These are phyloP conservation scores for Fraxinus anomala DNA, from an alignment of 257 asterid species.

Conservation along the genomic window DNA sequence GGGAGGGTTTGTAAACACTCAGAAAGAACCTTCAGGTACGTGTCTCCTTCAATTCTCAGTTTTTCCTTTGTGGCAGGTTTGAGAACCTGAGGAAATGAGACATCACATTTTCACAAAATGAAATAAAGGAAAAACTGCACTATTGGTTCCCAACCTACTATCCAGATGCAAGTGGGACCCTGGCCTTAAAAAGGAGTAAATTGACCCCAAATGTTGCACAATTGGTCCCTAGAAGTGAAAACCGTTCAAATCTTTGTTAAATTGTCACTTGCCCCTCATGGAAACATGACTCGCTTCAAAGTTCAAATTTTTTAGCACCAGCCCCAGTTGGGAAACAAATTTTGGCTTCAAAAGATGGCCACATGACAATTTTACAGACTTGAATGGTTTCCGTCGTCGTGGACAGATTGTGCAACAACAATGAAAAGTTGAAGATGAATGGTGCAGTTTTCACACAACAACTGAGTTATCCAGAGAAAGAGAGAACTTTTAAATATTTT, in stretches of 20 bases:
- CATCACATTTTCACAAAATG: slow-evolving; percentile 5
- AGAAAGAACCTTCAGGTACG: slow-evolving; percentile 52
- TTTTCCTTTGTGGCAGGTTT: slow-evolving; percentile 80
- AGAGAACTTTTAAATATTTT: background rate
- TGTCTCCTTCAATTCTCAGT: slow-evolving; percentile 77
- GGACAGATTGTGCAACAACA: background rate
- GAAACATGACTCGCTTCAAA: background rate
- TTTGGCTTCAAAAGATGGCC: background rate
- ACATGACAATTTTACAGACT: background rate
- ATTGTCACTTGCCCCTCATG: background rate
- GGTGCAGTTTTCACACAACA: background rate
- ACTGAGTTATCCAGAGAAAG: background rate
- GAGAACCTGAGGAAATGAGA: slow-evolving; percentile 56
- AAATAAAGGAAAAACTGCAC: background rate
- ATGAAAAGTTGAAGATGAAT: background rate
- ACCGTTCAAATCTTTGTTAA: background rate
- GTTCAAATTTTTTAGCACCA: background rate
- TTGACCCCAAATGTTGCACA: background rate
- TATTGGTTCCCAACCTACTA: background rate
- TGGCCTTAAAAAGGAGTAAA: background rate
- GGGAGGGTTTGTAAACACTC: slow-evolving; percentile 64
- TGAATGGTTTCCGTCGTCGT: background rate
- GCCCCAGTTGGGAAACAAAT: background rate
- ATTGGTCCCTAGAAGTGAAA: background rate
- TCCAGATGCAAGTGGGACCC: too few relatives aligned